These are phyloP conservation scores for Syzygium aromaticum DNA, from an alignment of 345 rosid species.

Conservation along the genomic window DNA sequence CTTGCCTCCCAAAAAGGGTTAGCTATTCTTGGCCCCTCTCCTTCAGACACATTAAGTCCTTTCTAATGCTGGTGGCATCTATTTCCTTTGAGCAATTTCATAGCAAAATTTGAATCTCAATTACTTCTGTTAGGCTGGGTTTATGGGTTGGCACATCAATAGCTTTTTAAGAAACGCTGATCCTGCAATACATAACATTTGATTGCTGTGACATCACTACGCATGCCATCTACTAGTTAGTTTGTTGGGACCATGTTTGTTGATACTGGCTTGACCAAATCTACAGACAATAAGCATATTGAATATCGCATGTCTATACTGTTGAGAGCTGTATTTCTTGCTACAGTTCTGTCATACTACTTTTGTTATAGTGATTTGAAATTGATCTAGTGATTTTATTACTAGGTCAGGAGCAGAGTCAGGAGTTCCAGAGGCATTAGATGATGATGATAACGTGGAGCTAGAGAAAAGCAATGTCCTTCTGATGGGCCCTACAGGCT, in stretches of 20 bases:
- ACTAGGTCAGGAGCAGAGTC: constrained; percentile 80
- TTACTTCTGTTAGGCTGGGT: not conserved
- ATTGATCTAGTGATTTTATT: constrained; percentile 28
- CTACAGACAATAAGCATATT: not conserved
- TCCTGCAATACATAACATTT: not conserved
- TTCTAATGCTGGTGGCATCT: not conserved
- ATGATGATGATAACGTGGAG: constrained; percentile 75
- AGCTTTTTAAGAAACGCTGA: not conserved
- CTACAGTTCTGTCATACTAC: not conserved
- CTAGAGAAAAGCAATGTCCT: constrained; percentile 96
- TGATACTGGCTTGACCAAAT: not conserved
- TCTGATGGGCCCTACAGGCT: constrained; percentile 94
- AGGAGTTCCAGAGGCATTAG: constrained; percentile 27
- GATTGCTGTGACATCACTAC: not conserved
- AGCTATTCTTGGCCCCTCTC: constrained; percentile 18
- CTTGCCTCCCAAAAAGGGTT: constrained; percentile 65
- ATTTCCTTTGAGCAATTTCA: not conserved
- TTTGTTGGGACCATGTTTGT: not conserved
- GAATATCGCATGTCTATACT: not conserved
- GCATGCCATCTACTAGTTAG: not conserved
- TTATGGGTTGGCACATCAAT: not conserved
- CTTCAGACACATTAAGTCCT: not conserved
- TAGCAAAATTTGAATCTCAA: not conserved
- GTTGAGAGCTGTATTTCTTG: not conserved
- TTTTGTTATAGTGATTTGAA: constrained; percentile 1